Base-by-base conservation (phyloP, 352 stramenopile species). In the Thalassiosira hispida region DNA sequence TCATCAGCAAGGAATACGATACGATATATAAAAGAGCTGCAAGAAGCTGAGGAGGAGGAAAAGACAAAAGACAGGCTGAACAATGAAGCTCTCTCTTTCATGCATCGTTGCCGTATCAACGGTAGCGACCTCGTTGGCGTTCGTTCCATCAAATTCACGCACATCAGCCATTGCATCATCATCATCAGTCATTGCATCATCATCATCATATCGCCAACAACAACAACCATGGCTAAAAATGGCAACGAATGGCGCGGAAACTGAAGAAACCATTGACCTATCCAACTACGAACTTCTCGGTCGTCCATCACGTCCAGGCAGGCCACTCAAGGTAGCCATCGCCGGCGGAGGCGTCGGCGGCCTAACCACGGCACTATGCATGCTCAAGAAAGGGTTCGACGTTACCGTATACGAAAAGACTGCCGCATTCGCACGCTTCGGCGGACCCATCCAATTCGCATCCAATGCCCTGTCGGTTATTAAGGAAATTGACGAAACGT, bases 401-500 rank as follows among this genome's bases (percentile, higher is more conserved):
- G 90, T 95, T 0, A 94, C 87, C 0, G 84, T 95, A 0, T 94
- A 93, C 65, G 90, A 95, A 79, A 91, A 92, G 60, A 94, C 90
- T 11, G 72, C 80, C 0, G 83, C 86, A 52, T 94, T 93, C 80
- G 82, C 82, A 53, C 81, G 91, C 29, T 96, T 96, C 60, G 93
- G 93, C 18, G 93, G 93, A 33, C 93, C 93, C 1, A 96, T 96
- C 67, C 93, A 96, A 87, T 94, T 96, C 53, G 91, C 91, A 8
- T 94, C 87, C 22, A 96, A 96, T 77, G 93, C 93, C 1, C 77
- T 96, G 49, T 93, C 84, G 8, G 90, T 92, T 0, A 76, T 96
- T 46, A 93, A 95, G 87, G 91, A 94, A 74, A 95, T 96, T 79
- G 90, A 96, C 60, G 81, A 92, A 12, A 53, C 51, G 2, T 73